These are phyloP conservation scores for Syzygium grande DNA, from an alignment of 345 rosid species.

Conservation along the genomic window DNA sequence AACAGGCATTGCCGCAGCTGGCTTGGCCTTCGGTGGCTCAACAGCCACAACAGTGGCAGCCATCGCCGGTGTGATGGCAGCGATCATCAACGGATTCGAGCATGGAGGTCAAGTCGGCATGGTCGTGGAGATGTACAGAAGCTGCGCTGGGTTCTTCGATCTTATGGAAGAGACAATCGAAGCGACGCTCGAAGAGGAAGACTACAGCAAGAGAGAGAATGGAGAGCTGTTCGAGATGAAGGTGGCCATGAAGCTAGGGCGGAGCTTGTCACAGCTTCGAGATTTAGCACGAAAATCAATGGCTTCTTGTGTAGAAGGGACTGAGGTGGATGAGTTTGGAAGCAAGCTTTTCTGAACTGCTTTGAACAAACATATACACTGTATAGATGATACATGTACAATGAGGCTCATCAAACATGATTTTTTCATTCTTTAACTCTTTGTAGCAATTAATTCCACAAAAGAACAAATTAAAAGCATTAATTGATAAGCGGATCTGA, in stretches of 20 bases:
- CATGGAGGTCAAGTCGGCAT: conserved; percentile 41
- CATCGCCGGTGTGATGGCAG: conserved; percentile 18
- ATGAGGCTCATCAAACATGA: neutral
- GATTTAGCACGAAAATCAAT: conserved; percentile 23
- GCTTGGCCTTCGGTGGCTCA: conserved; percentile 7
- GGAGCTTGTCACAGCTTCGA: conserved; percentile 36
- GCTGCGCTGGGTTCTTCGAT: conserved; percentile 24
- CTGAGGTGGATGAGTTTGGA: conserved; percentile 23
- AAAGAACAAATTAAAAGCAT: neutral
- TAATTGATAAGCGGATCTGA: neutral
- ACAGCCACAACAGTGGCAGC: conserved; percentile 12
- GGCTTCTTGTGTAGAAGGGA: conserved; percentile 1
- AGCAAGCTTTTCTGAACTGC: conserved; percentile 28
- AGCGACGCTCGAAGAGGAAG: conserved; percentile 7
- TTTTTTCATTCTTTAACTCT: neutral
- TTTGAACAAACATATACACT: neutral
- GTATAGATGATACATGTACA: neutral
- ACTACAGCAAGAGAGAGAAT: conserved; percentile 20
- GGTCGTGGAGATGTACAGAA: conserved; percentile 51
- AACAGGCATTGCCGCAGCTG: conserved; percentile 25
- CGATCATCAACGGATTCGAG: conserved; percentile 18
- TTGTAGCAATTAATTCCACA: neutral
- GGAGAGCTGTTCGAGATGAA: conserved; percentile 27
- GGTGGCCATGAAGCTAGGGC: conserved; percentile 31
- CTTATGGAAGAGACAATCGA: conserved; percentile 21